These are phyloP conservation scores for Psophocarpus tetragonolobus DNA, from an alignment of 306 rosid genomes.

Conservation along the genomic window DNA sequence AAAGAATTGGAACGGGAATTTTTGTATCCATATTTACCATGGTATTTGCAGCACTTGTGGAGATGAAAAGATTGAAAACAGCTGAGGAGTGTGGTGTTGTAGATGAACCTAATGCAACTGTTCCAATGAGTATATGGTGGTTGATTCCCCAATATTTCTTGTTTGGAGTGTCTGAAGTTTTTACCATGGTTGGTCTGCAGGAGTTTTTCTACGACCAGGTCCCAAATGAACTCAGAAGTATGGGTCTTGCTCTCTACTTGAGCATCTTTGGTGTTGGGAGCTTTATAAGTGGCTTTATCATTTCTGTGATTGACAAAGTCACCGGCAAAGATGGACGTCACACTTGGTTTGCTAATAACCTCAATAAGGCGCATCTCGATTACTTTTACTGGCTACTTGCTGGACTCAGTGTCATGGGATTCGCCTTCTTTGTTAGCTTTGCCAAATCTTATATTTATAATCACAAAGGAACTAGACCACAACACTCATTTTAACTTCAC, in stretches of 20 bases:
- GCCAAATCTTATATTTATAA: conserved; percentile 31
- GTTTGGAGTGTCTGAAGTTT: conserved; percentile 56
- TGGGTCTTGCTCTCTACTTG: conserved; percentile 67
- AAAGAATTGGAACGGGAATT: conserved; percentile 72
- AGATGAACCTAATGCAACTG: conserved; percentile 51
- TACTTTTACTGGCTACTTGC: conserved; percentile 71
- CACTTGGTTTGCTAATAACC: conserved; percentile 66
- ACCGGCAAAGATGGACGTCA: conserved; percentile 40
- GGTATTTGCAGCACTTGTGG: conserved; percentile 60
- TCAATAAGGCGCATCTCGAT: conserved; percentile 71
- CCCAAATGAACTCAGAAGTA: conserved; percentile 62
- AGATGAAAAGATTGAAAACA: conserved; percentile 58
- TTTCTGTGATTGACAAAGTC: conserved; percentile 44
- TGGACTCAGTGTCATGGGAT: conserved; percentile 44
- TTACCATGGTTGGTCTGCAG: conserved; percentile 78
- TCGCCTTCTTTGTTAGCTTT: conserved; percentile 22
- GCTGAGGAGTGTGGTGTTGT: conserved; percentile 56
- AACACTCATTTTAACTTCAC: too few relatives aligned
- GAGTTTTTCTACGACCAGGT: conserved; percentile 83
- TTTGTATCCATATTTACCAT: conserved; percentile 46
- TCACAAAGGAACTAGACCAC: neutral
- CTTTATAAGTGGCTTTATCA: conserved; percentile 68
- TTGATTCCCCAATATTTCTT: conserved; percentile 64
- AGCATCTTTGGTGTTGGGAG: conserved; percentile 69
- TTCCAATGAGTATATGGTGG: conserved; percentile 84